Evolutionary conservation across 345 rosid species (phyloP).

Genomic region (Camelina hispida): DNA sequence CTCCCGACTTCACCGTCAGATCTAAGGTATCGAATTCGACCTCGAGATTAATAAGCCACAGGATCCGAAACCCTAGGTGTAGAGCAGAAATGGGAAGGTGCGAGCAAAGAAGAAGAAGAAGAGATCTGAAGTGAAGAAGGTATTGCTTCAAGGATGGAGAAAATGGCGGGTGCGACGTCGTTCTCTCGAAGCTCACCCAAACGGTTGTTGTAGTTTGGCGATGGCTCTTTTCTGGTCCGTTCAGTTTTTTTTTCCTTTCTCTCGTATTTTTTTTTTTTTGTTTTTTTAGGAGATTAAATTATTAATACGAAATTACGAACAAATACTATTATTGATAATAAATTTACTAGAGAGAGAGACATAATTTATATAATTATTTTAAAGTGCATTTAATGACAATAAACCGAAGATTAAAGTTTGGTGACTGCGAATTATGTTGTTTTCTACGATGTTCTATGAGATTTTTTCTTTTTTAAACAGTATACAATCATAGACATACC

Average conservation of each 20-base stretch:
- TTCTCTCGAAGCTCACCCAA: slow-evolving; percentile 39
- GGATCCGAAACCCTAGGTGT: slow-evolving; percentile 37
- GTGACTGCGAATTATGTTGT: neutral
- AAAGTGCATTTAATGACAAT: neutral
- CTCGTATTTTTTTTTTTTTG: neutral
- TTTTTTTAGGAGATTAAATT: neutral
- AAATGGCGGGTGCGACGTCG: slow-evolving; percentile 69
- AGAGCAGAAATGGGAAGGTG: slow-evolving; percentile 1
- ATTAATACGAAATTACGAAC: neutral
- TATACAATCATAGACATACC: too few relatives aligned
- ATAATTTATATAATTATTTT: too few relatives aligned
- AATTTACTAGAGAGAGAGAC: neutral
- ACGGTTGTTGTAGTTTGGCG: slow-evolving; percentile 45
- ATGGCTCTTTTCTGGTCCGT: slow-evolving; percentile 8
- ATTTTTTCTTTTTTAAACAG: too few relatives aligned
- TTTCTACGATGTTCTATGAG: neutral
- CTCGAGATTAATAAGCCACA: slow-evolving; percentile 34
- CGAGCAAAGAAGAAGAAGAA: slow-evolving; percentile 8
- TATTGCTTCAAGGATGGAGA: slow-evolving; percentile 75
- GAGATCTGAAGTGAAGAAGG: slow-evolving; percentile 47
- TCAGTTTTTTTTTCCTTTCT: neutral
- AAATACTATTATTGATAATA: neutral
- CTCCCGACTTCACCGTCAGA: slow-evolving; percentile 8
- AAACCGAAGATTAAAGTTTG: neutral
- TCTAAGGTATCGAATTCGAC: slow-evolving; percentile 31